Evolutionary conservation across 805 yeast genomes (phyloP), one percentile per base, ranked within the genome.

Genomic region (Ascoidea asiatica): DNA sequence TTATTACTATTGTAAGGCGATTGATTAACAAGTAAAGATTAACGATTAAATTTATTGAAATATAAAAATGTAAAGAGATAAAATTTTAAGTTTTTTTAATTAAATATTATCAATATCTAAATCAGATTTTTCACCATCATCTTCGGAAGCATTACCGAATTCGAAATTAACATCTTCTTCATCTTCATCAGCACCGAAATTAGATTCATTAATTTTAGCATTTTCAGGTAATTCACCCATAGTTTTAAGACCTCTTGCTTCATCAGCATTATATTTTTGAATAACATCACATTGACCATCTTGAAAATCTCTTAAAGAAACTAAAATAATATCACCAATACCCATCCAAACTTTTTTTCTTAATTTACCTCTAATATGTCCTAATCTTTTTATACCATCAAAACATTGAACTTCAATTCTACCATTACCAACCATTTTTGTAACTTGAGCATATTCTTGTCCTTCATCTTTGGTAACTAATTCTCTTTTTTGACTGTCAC

Each of bases 311-410:
- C 99, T 88, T 57, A 92, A 77, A 5, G 96, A 89, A 41, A 90
- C 92, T 60, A 92, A 72, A 55, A 92, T 87, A 56, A 92, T 92
- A 63, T 92, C 99, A 70, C 98, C 98, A 65, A 88, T 97, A 41
- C 85, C 85, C 87, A 92, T 89, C 99, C 99, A 92, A 49, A 92
- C 98, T 77, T 90, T 92, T 81, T 92, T 92, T 77, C 99, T 85
- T 69, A 92, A 77, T 64, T 92, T 92, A 58, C 99, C 99, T 75
- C 99, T 86, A 60, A 92, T 92, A 62, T 90, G 98, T 18, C 95
- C 98, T 77, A 88, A 77, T 72, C 99, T 81, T 63, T 79, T 85
- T 55, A 73, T 72, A 52, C 95, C 96, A 61, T 92, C 99, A 60
- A 92, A 92, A 70, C 98, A 92, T 43, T 79, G 65, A 45, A 95